Conservation (phyloP, 139 green algal genomes). For the Chlorella sp. region DNA sequence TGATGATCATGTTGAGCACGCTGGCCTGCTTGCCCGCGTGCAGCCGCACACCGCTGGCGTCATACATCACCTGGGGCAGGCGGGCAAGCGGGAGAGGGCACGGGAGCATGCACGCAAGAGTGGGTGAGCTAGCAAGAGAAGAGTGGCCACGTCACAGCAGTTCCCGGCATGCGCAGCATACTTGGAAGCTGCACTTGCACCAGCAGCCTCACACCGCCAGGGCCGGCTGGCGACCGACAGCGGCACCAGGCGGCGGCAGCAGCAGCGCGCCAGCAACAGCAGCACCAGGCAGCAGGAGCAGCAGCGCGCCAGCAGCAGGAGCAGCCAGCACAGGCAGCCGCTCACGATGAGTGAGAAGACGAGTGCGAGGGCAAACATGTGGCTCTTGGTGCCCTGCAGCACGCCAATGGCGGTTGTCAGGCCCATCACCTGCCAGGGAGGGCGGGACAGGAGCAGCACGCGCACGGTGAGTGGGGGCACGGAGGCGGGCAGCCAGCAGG, state of each 20-base stretch:
- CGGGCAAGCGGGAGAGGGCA: not conserved
- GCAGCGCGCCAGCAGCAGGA: not conserved
- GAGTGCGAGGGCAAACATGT: slow-evolving; percentile 76
- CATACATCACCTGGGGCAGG: slow-evolving; percentile 75
- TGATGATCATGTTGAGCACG: slow-evolving; percentile 93
- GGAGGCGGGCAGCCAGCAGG: not conserved
- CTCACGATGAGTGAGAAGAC: slow-evolving; percentile 77
- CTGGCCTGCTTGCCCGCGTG: slow-evolving; percentile 96
- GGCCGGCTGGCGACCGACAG: not conserved
- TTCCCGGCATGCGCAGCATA: no score
- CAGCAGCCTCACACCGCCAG: not conserved
- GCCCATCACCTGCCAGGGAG: slow-evolving; percentile 54
- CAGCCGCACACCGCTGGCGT: slow-evolving; percentile 92
- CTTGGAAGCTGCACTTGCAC: no score
- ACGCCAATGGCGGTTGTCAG: slow-evolving; percentile 76
- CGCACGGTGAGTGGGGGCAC: not conserved
- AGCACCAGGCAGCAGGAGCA: not conserved
- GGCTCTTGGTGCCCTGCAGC: slow-evolving; percentile 60
- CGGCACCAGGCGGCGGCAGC: not conserved
- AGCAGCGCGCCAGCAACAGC: not conserved
- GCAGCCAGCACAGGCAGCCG: not conserved
- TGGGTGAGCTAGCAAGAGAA: no score
- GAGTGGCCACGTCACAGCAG: no score
- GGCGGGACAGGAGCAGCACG: no score
- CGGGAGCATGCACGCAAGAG: not conserved